Evolutionary conservation across 2,329 filamentous ascomycete species (phyloP).

Genomic region (Aspergillus fijiensis): DNA sequence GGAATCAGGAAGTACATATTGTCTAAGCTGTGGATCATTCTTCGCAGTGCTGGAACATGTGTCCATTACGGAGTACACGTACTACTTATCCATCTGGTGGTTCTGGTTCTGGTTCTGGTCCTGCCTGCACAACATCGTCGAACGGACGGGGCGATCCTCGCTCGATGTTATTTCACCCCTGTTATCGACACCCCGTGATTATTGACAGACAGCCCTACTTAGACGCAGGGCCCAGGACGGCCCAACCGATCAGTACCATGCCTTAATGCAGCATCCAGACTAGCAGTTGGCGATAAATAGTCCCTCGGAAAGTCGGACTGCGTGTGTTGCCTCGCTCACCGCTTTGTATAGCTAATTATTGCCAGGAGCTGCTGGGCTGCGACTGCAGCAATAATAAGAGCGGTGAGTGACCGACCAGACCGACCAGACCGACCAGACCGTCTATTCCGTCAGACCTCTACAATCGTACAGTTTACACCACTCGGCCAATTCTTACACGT

Average conservation of each 20-base stretch:
- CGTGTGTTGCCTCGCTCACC: neutral
- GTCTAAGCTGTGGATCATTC: neutral
- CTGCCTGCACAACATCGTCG: neutral
- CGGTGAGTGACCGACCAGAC: neutral
- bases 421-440: neutral
- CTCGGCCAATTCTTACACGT: constrained; percentile 13
- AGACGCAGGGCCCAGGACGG: neutral
- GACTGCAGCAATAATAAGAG: constrained; percentile 3
- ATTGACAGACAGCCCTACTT: neutral
- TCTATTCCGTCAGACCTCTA: neutral
- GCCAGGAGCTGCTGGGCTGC: constrained; percentile 1
- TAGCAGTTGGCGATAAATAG: too few relatives aligned
- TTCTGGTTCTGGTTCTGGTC: neutral
- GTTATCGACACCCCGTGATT: neutral
- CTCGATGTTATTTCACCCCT: neutral
- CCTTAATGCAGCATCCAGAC: neutral
- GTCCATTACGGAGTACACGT: too few relatives aligned
- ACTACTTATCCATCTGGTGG: neutral
- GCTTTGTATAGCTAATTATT: neutral
- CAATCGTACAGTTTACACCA: neutral
- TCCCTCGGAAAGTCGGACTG: neutral
- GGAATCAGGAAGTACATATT: neutral
- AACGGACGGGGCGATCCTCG: neutral
- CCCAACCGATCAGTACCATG: neutral
- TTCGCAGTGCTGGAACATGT: neutral